These are phyloP conservation scores for Trametes coccinea DNA, from an alignment of 768 basidiomycete species.

Conservation along the genomic window DNA sequence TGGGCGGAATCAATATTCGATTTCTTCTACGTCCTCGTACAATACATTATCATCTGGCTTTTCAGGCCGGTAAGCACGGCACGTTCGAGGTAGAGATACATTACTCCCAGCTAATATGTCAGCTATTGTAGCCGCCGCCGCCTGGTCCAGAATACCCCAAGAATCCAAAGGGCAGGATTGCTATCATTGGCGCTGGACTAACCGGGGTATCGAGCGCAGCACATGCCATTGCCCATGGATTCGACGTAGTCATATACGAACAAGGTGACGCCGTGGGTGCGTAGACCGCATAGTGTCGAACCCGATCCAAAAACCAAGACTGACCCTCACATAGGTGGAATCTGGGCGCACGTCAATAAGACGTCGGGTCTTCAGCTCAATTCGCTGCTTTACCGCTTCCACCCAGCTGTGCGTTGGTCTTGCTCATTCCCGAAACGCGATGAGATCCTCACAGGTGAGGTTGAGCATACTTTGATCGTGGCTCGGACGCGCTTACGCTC, in stretches of 20 bases:
- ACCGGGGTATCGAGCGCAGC: conserved; percentile 56
- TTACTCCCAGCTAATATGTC: neutral
- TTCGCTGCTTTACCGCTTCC: conserved; percentile 52
- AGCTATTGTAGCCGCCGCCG: conserved; percentile 21
- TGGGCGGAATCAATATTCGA: conserved; percentile 23
- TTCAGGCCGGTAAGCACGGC: conserved; percentile 40
- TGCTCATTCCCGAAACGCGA: conserved; percentile 47
- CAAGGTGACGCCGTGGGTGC: conserved; percentile 29
- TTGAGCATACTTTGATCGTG: no score
- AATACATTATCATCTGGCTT: conserved; percentile 38
- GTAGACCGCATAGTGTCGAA: no score
- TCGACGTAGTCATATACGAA: conserved; percentile 54
- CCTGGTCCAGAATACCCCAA: conserved; percentile 16
- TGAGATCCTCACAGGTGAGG: conserved; percentile 47
- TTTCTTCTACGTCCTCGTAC: conserved; percentile 37
- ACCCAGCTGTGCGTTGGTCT: conserved; percentile 47
- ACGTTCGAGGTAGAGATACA: neutral
- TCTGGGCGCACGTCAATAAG: conserved; percentile 54
- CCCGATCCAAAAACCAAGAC: no score
- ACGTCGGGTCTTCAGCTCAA: conserved; percentile 53
- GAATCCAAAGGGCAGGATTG: conserved; percentile 40
- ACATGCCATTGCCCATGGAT: conserved; percentile 51
- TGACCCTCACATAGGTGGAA: conserved; percentile 37
- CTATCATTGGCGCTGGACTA: conserved; percentile 51
- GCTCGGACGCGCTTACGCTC: no score